Percentiles rank a stretch among this genome's conserved stretches.
phyloP scores from a whole-genome alignment of 2,329 filamentous ascomycete genomes.

The Gyromitra esculenta region DNA sequence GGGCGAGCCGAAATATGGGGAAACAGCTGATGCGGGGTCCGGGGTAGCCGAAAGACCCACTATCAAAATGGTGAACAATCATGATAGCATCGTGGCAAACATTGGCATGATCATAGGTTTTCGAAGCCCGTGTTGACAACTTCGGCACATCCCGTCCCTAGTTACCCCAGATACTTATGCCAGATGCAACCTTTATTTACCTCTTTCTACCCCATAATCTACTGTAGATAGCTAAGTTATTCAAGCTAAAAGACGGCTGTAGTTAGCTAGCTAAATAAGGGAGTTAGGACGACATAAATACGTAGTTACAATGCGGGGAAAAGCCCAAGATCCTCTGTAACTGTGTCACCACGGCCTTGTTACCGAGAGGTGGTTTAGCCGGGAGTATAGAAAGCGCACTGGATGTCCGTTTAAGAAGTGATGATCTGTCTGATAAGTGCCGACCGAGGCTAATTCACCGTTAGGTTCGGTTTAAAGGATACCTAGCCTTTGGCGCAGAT shows the following conservation, averaged over 20 bases:
- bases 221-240: neutral
- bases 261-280: slow-evolving; percentile 37
- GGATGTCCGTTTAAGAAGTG: neutral
- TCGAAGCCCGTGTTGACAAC: neutral
- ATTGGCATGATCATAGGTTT: neutral
- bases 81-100: neutral
- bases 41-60: slow-evolving; percentile 22
- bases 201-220: neutral
- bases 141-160: neutral
- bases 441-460: neutral
- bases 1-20: slow-evolving; percentile 7
- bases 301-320: slow-evolving; percentile 25
- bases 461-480: slow-evolving; percentile 15
- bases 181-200: neutral
- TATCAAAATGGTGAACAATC: neutral
- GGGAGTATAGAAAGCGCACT: slow-evolving; percentile 2
- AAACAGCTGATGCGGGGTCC: slow-evolving; percentile 26
- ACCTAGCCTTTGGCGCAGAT: neutral
- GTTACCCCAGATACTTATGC: neutral
- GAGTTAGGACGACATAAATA: slow-evolving; percentile 22
- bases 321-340: neutral
- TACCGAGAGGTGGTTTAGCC: slow-evolving; percentile 7
- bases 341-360: slow-evolving; percentile 19
- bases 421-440: slow-evolving; percentile 1
- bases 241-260: neutral